These are phyloP conservation scores for Penicillium psychrofluorescens DNA, from an alignment of 495 filamentous ascomycete genomes.

Conservation along the genomic window DNA sequence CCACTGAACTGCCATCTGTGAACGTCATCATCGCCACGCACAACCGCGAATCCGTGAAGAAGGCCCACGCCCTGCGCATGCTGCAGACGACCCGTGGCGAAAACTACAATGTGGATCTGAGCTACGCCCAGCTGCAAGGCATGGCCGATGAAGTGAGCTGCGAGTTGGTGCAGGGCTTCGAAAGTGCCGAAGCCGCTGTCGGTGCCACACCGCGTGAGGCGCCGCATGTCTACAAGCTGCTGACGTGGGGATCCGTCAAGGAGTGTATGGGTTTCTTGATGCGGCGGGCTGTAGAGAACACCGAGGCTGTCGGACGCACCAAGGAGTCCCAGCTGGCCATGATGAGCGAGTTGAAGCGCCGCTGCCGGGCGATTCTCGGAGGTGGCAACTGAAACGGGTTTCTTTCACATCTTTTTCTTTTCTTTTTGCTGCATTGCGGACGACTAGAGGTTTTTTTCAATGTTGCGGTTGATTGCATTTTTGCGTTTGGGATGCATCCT, in stretches of 20 bases:
- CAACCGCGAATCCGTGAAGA: constrained; percentile 73
- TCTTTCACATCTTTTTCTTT: constrained; percentile 1
- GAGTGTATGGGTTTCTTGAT: constrained; percentile 94
- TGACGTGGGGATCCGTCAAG: constrained; percentile 83
- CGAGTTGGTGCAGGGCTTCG: constrained; percentile 58
- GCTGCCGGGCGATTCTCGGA: constrained; percentile 42
- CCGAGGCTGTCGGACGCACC: constrained; percentile 75
- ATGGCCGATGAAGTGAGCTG: constrained; percentile 96
- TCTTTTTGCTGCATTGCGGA: constrained; percentile 1
- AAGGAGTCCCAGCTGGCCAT: constrained; percentile 69
- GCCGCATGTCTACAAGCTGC: constrained; percentile 74
- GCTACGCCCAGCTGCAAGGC: constrained; percentile 87
- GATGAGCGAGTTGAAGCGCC: constrained; percentile 59
- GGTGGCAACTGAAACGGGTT: constrained; percentile 11
- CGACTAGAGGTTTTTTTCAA: constrained; percentile 3
- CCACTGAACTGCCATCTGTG: constrained; percentile 50
- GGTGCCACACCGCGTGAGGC: constrained; percentile 26
- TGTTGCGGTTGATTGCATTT: constrained; percentile 9
- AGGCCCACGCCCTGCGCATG: constrained; percentile 55
- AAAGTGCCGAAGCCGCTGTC: constrained; percentile 18
- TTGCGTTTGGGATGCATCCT: constrained; percentile 13
- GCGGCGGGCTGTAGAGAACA: constrained; percentile 83
- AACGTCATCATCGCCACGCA: constrained; percentile 83
- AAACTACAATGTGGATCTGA: constrained; percentile 49
- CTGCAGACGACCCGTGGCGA: constrained; percentile 38